Evolutionary conservation across 768 basidiomycete genomes (phyloP).

Genomic region (Pseudohyphozyma bogoriensis): DNA sequence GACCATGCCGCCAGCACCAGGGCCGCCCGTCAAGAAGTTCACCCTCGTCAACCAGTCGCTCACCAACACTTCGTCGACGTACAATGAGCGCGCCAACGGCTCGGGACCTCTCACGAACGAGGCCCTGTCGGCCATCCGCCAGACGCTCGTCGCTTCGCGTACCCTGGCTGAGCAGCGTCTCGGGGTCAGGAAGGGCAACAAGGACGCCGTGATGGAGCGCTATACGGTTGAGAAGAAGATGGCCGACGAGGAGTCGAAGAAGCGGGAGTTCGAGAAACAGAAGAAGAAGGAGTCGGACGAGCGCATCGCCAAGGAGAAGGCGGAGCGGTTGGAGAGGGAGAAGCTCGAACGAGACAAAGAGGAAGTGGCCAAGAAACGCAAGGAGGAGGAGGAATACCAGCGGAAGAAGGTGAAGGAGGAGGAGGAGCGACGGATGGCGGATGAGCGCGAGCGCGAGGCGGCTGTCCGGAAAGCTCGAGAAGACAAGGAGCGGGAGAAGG

Average conservation of each 20-base stretch:
- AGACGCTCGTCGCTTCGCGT: conserved; percentile 9
- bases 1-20: not conserved
- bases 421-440: not conserved
- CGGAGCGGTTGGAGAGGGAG: not conserved
- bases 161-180: conserved; percentile 1
- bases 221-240: not conserved
- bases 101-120: conserved; percentile 2
- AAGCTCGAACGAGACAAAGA: too few species aligned
- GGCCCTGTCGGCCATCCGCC: conserved; percentile 12
- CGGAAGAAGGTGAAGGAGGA: conserved; percentile 1
- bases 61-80: conserved; percentile 1
- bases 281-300: not conserved
- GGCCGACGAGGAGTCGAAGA: not conserved
- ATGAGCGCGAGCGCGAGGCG: not conserved
- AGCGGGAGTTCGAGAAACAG: not conserved
- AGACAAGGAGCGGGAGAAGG: not conserved
- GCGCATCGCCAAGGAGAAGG: not conserved
- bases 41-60: not conserved
- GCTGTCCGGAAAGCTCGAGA: not conserved
- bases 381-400: not conserved
- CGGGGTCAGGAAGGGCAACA: not conserved
- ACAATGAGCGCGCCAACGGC: not conserved
- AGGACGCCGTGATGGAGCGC: not conserved
- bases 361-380: not conserved
- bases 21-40: conserved; percentile 1